phyloP scores from a whole-genome alignment of 2,329 filamentous ascomycete genomes.

The Emergomyces orientalis region DNA sequence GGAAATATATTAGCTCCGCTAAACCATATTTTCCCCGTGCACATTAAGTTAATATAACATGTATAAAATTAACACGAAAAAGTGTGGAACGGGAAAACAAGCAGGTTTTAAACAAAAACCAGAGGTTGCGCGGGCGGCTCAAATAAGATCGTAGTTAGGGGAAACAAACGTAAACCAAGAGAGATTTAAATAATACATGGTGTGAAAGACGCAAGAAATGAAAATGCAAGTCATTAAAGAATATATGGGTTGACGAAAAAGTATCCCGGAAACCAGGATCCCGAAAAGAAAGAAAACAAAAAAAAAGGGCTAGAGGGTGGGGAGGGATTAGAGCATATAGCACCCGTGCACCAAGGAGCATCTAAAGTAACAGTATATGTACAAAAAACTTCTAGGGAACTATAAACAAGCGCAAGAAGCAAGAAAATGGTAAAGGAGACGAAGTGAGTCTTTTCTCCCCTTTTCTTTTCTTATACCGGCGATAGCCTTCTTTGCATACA shows the following conservation, averaged over 20 bases:
- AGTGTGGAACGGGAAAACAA: too few species aligned
- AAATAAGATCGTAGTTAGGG: too few species aligned
- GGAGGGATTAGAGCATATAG: background rate
- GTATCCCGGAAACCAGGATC: background rate
- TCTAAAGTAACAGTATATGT: background rate
- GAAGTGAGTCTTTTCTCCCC: background rate
- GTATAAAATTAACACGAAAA: too few species aligned
- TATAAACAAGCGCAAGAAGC: background rate
- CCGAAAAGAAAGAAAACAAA: background rate
- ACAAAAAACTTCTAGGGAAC: background rate
- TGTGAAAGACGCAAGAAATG: background rate
- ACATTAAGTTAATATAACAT: too few species aligned
- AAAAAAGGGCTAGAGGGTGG: background rate
- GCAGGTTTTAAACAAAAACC: too few species aligned
- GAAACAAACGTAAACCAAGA: background rate
- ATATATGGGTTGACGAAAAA: background rate
- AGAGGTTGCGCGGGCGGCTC: too few species aligned
- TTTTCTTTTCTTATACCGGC: background rate
- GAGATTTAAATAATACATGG: background rate
- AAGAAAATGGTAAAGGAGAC: background rate
- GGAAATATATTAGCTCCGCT: too few species aligned
- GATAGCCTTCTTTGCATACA: background rate
- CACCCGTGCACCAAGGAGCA: background rate
- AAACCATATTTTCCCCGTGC: too few species aligned
- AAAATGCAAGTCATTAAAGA: background rate